Evolutionary conservation across 1,284 basidiomycete genomes (phyloP), one percentile per base, ranked within the genome.

Genomic region (Naganishia cerealis): DNA sequence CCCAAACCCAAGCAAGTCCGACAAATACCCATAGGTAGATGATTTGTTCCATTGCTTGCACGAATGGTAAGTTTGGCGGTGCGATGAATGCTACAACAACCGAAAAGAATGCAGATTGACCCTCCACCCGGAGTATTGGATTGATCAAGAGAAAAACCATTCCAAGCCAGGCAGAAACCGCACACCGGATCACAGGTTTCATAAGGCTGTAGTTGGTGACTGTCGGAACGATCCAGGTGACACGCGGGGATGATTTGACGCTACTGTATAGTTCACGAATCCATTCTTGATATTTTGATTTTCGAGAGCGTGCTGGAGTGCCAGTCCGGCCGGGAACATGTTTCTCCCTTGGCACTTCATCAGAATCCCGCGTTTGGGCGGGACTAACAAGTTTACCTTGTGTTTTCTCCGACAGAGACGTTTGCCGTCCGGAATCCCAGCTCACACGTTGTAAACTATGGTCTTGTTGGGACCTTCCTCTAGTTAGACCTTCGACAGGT

Each of bases 131-230:
- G 33, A 79, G 75, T 7, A 72, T 69, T 5, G 74, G 73, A 5
- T 73, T 70, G 43, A 80, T 78, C 4, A 81, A 65, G 6, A 77
- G 68, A 33, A 81, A 66, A 0, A 81, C 43, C 18, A 78, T 70
- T 3, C 80, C 78, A 6, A 80, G 46, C 80, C 80, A 81, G 10
- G 75, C 79, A 38, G 78, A 72, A 6, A 80, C 33, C 1, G 76
- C 71, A 18, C 73, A 75, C 7, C 79, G 69, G 12, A 80, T 71
- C 13, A 78, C 79, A 2, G 78, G 76, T 70, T 77, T 78, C 69
- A 75, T 54, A 29, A 70, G 65, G 15, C 67, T 68, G 71, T 71
- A 77, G 16, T 73, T 76, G 7, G 57, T 70, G 15, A 78, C 57
- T 54, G 74, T 77, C 0, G 75, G 76, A 24, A 53, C 42, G 21